phyloP scores from a whole-genome alignment of 1,139 yeast genomes.

The Yamadazyma blattariae region DNA sequence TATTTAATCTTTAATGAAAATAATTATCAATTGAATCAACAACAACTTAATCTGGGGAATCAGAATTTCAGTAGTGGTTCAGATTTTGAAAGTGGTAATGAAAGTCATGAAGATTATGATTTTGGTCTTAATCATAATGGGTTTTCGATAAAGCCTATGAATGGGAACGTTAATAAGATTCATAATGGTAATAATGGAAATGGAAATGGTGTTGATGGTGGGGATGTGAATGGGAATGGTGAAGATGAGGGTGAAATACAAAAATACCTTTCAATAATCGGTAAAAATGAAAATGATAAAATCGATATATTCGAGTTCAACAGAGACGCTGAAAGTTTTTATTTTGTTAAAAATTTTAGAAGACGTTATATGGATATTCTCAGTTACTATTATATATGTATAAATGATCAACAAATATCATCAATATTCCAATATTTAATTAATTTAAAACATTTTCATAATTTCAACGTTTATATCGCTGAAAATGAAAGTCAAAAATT shows the following conservation, averaged over 20 bases:
- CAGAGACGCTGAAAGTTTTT: slow-evolving; percentile 4
- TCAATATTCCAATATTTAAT: slow-evolving; percentile 4
- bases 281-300: slow-evolving; percentile 2
- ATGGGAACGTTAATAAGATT: too few relatives aligned
- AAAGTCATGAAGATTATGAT: not conserved
- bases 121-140: not conserved
- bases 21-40: not conserved
- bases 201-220: not conserved
- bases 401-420: slow-evolving; percentile 1
- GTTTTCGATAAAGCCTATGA: too few relatives aligned
- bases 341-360: slow-evolving; percentile 1
- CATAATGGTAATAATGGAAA: not conserved
- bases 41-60: not conserved
- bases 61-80: too few relatives aligned
- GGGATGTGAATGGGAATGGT: not conserved
- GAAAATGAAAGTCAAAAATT: slow-evolving; percentile 2
- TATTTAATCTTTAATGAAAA: not conserved
- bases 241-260: not conserved
- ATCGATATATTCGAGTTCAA: slow-evolving; percentile 2
- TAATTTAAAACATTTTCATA: slow-evolving; percentile 3
- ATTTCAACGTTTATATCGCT: slow-evolving; percentile 5
- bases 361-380: slow-evolving; percentile 2
- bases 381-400: slow-evolving; percentile 3
- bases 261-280: not conserved
- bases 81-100: not conserved